Base-by-base conservation (phyloP, 2,329 filamentous ascomycete genomes). In the Furcasterigmium sp. region DNA sequence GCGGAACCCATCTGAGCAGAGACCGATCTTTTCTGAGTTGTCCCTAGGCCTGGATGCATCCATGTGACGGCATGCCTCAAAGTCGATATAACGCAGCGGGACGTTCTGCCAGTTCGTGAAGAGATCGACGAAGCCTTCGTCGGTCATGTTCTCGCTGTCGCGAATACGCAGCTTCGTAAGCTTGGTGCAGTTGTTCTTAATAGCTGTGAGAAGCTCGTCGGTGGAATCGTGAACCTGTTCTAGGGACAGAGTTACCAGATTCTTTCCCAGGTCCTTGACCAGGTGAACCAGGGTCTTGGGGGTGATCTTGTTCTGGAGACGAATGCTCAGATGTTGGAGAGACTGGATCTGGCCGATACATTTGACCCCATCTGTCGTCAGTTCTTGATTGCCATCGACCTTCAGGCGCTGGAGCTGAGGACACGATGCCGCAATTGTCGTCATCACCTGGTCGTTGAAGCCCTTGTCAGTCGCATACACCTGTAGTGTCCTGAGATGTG, bases 381-480 rank as follows among this genome's bases (percentile, higher is more conserved):
- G 68, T 49, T 82, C 78, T 56, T 89, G 86, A 61, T 93, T 95
- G 56, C 89, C 80, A 53, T 82, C 81, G 28, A 96, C 69, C 63
- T 95, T 96, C 41, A 97, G 70, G 4, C 86, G 82, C 38, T 71
- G 72, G 13, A 97, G 70, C 18, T 80, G 75, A 0, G 82, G 81
- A 52, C 87, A 91, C 46, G 76, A 65, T 7, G 73, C 67, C 19
- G 74, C 71, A 46, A 96, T 69, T n/a, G 75, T 61, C 13, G 70
- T 59, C 1, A 93, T 68, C 1, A 79, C 79, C 8, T 85, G 75
- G 47, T 95, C 84, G 32, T 83, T 80, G 51, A 97, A 85, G 25
- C 91, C 82, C 41, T 76, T 84, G 60, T 96, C 90, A 0, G 93
- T 85, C 64, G 85, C 90, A 56, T 89, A 90, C 2, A 96, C 74